These are phyloP conservation scores for Diaporthe vaccinii DNA, from an alignment of 2,329 filamentous ascomycete genomes.

Conservation along the genomic window DNA sequence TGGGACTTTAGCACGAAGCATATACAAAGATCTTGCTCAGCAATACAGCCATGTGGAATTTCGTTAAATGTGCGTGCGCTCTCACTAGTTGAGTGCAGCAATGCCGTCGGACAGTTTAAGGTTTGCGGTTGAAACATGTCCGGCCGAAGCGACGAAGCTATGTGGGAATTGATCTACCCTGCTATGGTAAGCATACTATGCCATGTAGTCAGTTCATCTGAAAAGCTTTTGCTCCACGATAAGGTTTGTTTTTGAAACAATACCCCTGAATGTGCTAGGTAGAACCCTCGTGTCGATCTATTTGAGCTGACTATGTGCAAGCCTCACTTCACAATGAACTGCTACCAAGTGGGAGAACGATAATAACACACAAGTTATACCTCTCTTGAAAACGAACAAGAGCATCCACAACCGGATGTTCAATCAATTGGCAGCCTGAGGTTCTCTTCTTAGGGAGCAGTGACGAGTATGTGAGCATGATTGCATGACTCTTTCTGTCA, in stretches of 20 bases:
- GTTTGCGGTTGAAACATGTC: background rate
- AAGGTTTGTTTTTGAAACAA: slow-evolving; percentile 29
- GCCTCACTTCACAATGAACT: background rate
- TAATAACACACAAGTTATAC: background rate
- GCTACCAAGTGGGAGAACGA: background rate
- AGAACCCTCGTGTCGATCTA: background rate
- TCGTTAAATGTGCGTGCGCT: background rate
- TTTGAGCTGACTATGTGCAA: background rate
- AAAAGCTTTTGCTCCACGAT: background rate
- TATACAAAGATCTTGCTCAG: background rate
- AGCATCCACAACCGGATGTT: background rate
- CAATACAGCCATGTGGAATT: background rate
- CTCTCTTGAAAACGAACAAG: background rate
- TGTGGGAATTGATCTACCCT: background rate
- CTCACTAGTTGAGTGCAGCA: background rate
- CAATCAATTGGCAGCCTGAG: background rate
- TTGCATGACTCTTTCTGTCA: slow-evolving; percentile 9
- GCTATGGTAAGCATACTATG: background rate
- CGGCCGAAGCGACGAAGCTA: background rate
- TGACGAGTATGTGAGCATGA: background rate
- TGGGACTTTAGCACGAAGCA: background rate
- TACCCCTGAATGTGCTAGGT: background rate
- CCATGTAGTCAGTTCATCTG: slow-evolving; percentile 3
- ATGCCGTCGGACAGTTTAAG: background rate
- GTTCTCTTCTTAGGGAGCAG: background rate